A percentile compares a stretch with the other conserved stretches of the same genome.
These are phyloP conservation scores for Debaryomyces psychrophilus DNA, from an alignment of 1,139 yeast genomes.

Conservation along the genomic window DNA sequence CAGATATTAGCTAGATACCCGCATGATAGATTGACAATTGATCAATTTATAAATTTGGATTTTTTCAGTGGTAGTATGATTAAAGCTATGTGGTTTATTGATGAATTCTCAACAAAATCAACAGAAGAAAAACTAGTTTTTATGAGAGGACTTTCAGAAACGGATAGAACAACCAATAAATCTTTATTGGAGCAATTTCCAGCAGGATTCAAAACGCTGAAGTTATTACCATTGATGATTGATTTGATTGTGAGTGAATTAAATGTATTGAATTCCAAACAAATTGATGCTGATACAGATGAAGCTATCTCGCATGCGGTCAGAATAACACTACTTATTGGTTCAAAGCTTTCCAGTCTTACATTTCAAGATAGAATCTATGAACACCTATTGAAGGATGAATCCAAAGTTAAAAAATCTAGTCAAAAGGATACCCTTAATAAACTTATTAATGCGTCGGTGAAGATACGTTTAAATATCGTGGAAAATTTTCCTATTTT, in stretches of 20 bases:
- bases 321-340: conserved; percentile 64
- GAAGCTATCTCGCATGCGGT: conserved; percentile 56
- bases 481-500: conserved; percentile 60
- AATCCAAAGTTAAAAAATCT: conserved; percentile 34
- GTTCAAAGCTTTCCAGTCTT: conserved; percentile 68
- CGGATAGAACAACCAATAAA: conserved; percentile 17
- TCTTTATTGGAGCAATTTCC: conserved; percentile 72
- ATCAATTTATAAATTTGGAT: conserved; percentile 56
- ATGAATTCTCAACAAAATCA: conserved; percentile 79
- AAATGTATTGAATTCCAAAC: conserved; percentile 23
- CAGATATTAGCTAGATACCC: conserved; percentile 49
- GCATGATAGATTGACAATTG: conserved; percentile 48
- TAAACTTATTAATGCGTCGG: conserved; percentile 42
- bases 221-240: conserved; percentile 70
- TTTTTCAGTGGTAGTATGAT: conserved; percentile 80
- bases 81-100: conserved; percentile 80
- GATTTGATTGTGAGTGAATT: conserved; percentile 47
- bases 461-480: conserved; percentile 42
- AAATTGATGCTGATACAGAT: conserved; percentile 27
- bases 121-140: conserved; percentile 69
- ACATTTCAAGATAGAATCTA: conserved; percentile 76
- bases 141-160: conserved; percentile 60
- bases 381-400: conserved; percentile 32
- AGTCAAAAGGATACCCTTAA: conserved; percentile 37
- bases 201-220: conserved; percentile 63